A percentile compares a stretch with the other conserved stretches of the same genome.
phyloP scores from a whole-genome alignment of 1,284 basidiomycete genomes.

The Cutaneotrichosporon dermatis region DNA sequence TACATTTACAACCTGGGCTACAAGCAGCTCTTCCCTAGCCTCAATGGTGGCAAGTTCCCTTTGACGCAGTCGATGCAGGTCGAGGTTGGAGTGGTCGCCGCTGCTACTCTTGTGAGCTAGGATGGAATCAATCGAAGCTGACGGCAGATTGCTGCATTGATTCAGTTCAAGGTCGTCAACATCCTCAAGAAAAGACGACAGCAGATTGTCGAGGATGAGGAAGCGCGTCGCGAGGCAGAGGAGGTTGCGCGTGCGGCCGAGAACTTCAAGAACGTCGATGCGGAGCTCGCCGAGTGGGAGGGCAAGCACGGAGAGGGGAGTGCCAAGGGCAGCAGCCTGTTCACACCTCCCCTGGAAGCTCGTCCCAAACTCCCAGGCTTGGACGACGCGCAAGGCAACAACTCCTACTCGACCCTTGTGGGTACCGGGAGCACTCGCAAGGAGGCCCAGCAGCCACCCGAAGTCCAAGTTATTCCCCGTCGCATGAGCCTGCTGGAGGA shows the following conservation, averaged over 20 bases:
- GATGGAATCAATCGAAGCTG: not conserved
- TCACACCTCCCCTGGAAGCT: not conserved
- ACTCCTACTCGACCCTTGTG: too few species aligned
- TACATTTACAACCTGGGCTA: slow-evolving; percentile 88
- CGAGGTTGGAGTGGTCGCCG: slow-evolving; percentile 79
- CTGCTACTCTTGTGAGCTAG: slow-evolving; percentile 54
- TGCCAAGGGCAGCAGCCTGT: not conserved
- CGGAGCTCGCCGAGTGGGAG: slow-evolving; percentile 81
- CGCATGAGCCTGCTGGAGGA: slow-evolving; percentile 17
- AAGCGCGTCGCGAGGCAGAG: slow-evolving; percentile 66
- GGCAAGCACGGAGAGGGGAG: slow-evolving; percentile 60
- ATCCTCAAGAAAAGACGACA: slow-evolving; percentile 71
- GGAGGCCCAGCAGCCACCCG: not conserved
- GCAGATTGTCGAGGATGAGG: slow-evolving; percentile 69
- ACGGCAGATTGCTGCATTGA: slow-evolving; percentile 68
- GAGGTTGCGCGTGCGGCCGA: slow-evolving; percentile 71
- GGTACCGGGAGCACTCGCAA: too few species aligned
- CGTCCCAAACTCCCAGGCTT: slow-evolving; percentile 24
- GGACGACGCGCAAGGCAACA: not conserved
- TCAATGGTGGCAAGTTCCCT: slow-evolving; percentile 68
- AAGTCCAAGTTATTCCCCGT: slow-evolving; percentile 9
- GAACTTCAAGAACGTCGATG: slow-evolving; percentile 61
- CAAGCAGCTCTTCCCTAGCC: slow-evolving; percentile 68
- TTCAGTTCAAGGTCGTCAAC: slow-evolving; percentile 79
- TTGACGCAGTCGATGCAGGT: slow-evolving; percentile 88